Percentiles rank a stretch among this genome's conserved stretches.
Evolutionary conservation across 306 rosid genomes (phyloP).

Genomic region (Gillenia trifoliata): DNA sequence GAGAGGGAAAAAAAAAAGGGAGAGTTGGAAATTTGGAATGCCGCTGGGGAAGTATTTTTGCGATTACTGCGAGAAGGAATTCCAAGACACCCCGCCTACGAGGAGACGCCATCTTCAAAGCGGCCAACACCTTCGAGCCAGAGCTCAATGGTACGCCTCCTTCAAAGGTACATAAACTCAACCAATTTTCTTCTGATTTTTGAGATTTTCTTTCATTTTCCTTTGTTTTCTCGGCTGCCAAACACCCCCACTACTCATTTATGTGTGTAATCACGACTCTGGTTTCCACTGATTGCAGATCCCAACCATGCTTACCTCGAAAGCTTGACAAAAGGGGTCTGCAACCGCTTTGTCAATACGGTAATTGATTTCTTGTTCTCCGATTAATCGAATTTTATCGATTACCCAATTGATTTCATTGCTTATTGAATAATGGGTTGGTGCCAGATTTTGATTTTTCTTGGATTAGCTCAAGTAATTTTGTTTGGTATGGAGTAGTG

Average conservation of each 20-base stretch:
- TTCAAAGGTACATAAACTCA: conserved; percentile 36
- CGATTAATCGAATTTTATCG: not conserved
- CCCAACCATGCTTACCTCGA: conserved; percentile 22
- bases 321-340: conserved; percentile 34
- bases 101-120: conserved; percentile 69
- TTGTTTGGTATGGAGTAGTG: not conserved
- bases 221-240: not conserved
- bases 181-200: not conserved
- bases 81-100: conserved; percentile 64
- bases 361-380: conserved; percentile 18
- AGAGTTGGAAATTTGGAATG: conserved; percentile 26
- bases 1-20: not conserved
- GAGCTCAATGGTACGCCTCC: conserved; percentile 87
- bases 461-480: not conserved
- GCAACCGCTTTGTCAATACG: conserved; percentile 61
- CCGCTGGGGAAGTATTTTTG: conserved; percentile 54
- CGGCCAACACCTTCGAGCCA: conserved; percentile 66
- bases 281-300: conserved; percentile 18
- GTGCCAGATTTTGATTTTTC: conserved; percentile 4
- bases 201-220: not conserved
- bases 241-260: not conserved
- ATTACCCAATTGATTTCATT: conserved; percentile 5
- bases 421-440: not conserved
- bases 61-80: conserved; percentile 80
- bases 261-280: not conserved